These are phyloP conservation scores for Suillus discolor DNA, from an alignment of 768 basidiomycete genomes.

Conservation along the genomic window DNA sequence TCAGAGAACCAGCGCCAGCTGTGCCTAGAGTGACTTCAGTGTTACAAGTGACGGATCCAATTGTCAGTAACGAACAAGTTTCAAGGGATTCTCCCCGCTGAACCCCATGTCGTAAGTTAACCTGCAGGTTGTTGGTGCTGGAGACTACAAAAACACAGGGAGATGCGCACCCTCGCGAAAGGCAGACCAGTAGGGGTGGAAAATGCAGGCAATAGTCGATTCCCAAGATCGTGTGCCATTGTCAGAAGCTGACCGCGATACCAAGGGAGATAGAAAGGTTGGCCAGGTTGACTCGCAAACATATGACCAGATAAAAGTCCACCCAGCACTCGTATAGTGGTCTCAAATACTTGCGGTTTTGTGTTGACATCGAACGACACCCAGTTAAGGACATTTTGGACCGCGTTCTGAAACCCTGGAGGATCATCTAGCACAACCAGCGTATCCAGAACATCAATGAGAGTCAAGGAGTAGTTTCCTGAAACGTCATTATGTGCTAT, in stretches of 20 bases:
- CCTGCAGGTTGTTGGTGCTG: constrained; percentile 40
- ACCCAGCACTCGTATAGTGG: constrained; percentile 91
- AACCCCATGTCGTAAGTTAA: constrained; percentile 84
- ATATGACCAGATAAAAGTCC: constrained; percentile 86
- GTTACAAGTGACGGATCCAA: background rate
- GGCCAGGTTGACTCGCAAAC: constrained; percentile 66
- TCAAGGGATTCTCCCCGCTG: constrained; percentile 74
- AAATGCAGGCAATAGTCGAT: constrained; percentile 88
- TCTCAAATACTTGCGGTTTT: constrained; percentile 98
- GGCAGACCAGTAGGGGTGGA: constrained; percentile 90
- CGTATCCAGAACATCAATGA: constrained; percentile 84
- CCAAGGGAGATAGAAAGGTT: constrained; percentile 80
- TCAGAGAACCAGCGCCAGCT: constrained; percentile 90
- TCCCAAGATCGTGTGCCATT: constrained; percentile 86
- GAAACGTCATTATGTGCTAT: constrained; percentile 88
- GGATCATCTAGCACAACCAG: constrained; percentile 86
- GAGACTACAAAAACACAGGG: constrained; percentile 7
- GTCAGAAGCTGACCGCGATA: constrained; percentile 79
- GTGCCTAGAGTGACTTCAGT: constrained; percentile 55
- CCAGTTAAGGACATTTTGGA: constrained; percentile 77
- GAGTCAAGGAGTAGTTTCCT: constrained; percentile 88
- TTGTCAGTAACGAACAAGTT: constrained; percentile 64
- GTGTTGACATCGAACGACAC: constrained; percentile 94
- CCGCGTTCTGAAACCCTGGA: constrained; percentile 79
- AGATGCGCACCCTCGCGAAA: constrained; percentile 70